Evolutionary conservation across 2,329 filamentous ascomycete genomes (phyloP), one percentile per base, ranked within the genome.

Genomic region (Cercospora sp.): DNA sequence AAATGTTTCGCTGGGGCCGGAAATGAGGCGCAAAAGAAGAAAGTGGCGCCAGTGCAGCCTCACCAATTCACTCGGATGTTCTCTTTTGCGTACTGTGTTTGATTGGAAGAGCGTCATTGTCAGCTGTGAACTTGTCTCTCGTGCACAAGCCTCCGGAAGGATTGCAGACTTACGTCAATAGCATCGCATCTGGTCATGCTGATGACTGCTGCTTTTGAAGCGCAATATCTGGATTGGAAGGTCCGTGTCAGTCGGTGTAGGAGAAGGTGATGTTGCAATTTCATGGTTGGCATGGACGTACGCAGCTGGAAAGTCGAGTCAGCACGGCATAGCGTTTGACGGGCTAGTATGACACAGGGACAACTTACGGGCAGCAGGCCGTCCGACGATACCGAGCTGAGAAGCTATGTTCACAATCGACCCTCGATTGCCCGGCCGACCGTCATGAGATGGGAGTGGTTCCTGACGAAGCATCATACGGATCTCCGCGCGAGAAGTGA

Each of bases 171-270:
- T 63, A 82, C 81, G 71, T 84, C 81, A 45, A 84, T 81, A n/a
- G 83, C 83, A 76, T 84, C 82, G 61, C 79, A 80, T 67, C 79
- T 81, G 3, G 83, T 85, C 76, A 85, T 75, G 43, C 79, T 79
- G 7, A 83, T 80, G 0, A 84, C 79, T 0, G 82, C 83, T 4
- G 82, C 81, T 64, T 84, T 85, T 5, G 79, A 80, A 1, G 82
- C 82, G 65, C 79, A 82, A 66, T 85, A 85, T 21, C 55, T 59
- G 55, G 16, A 24, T 18, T 28, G 8, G 18, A 5, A 21, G 16
- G 30, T 21, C 32, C 18, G 26, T 13, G 55, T 59, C 55, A 59
- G 55, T 37, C 55, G n/a, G 55, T 59, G 30, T 59, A 18, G 30
- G n/a, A 21, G n/a, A 24, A 2, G 24, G 24, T 2, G 80, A 80